Evolutionary conservation across 2,329 filamentous ascomycete genomes (phyloP), one percentile per base, ranked within the genome.

Genomic region (Rutstroemia sp.): DNA sequence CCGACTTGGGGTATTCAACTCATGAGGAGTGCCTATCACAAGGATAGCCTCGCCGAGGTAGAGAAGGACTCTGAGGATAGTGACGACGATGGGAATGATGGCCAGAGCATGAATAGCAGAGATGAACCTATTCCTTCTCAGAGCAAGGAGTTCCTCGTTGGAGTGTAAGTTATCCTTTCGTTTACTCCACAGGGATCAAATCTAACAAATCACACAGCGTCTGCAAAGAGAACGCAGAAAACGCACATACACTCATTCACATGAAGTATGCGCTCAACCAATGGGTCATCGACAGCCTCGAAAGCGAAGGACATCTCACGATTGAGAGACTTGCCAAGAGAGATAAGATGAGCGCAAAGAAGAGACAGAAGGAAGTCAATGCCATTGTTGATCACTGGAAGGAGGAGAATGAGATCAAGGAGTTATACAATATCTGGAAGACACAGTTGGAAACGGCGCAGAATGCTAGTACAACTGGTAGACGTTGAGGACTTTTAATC

Each of bases 251-350:
- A 1, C 76, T 92, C 3, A 78, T 83, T 4, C 89, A 94, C 71
- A 92, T 89, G 89, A 85, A 86, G 56, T 81, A 80, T 58, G 80
- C 84, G 47, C 80, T 92, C n/a, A 85, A 88, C 66, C 78, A 85
- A 61, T 88, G 81, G 79, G 84, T 92, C 0, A 75, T 86, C 23
- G 76, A 79, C 27, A 81, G 80, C 53, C 79, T 94, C 0, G 71
- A 76, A 23, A 70, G 70, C 1, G 76, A 84, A 58, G 83, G 82
- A 0, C 78, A 86, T 61, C 75, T 86, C 60, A 74, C 73, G 0
- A 72, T 82, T 1, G 71, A 78, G 10, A 78, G 82, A 65, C 73
- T 90, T 34, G 73, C 83, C 1, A 75, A 83, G 67, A 76, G 86
- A 8, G 82, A 85, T 57, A 75, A 74, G 56, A 79, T 82, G 80